phyloP scores from a whole-genome alignment of 352 stramenopile species.

The Pilasporangium apinafurcum region DNA sequence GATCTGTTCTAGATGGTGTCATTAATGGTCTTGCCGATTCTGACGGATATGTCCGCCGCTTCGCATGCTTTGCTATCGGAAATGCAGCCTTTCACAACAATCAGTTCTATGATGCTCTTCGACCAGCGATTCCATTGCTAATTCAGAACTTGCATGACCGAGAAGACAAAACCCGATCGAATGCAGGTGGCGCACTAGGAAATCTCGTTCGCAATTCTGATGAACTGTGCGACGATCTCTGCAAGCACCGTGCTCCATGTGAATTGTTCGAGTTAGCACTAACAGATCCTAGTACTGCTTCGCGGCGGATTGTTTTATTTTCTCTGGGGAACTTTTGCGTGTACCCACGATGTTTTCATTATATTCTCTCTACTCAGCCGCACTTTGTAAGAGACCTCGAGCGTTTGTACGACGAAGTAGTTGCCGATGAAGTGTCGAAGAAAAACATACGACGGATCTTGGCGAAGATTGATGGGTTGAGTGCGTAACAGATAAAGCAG shows the following conservation, averaged over 20 bases:
- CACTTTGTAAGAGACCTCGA: slow-evolving; percentile 40
- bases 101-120: slow-evolving; percentile 68
- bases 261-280: slow-evolving; percentile 68
- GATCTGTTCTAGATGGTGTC: slow-evolving; percentile 52
- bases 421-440: slow-evolving; percentile 55
- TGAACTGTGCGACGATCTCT: slow-evolving; percentile 64
- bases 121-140: slow-evolving; percentile 53
- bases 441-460: slow-evolving; percentile 70
- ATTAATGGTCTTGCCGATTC: slow-evolving; percentile 48
- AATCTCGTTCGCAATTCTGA: slow-evolving; percentile 91
- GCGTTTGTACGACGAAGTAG: slow-evolving; percentile 48
- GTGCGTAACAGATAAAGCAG: too few relatives aligned
- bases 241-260: slow-evolving; percentile 42
- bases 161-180: slow-evolving; percentile 90
- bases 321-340: slow-evolving; percentile 88
- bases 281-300: slow-evolving; percentile 47
- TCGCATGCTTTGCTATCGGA: slow-evolving; percentile 92
- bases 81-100: slow-evolving; percentile 91
- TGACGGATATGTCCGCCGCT: slow-evolving; percentile 85
- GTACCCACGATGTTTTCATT: slow-evolving; percentile 64
- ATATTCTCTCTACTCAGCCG: slow-evolving; percentile 27
- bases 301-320: slow-evolving; percentile 87
- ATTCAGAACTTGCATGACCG: slow-evolving; percentile 57
- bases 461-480: slow-evolving; percentile 40
- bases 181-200: slow-evolving; percentile 87